Evolutionary conservation across 73 alveolate genomes (phyloP).

Genomic region (Paramecium sexaurelia): DNA sequence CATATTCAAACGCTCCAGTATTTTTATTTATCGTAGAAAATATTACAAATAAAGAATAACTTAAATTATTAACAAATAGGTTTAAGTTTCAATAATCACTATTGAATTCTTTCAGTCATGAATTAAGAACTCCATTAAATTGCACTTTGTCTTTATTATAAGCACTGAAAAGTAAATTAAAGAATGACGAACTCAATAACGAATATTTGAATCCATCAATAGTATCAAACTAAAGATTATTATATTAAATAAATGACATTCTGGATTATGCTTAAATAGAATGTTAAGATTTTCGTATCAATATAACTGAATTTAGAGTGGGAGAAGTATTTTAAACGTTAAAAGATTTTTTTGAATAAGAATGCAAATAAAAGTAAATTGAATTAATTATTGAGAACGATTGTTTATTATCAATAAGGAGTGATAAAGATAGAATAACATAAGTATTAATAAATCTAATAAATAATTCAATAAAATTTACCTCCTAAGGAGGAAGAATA

Average conservation of each 20-base stretch:
- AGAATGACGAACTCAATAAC: not conserved
- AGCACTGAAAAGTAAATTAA: not conserved
- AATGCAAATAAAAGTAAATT: not conserved
- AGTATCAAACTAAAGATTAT: not conserved
- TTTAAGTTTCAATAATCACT: not conserved
- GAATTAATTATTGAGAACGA: not conserved
- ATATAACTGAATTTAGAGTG: not conserved
- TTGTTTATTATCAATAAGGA: not conserved
- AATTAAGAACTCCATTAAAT: conserved; percentile 53
- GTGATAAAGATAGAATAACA: not conserved
- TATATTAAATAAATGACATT: not conserved
- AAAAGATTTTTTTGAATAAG: not conserved
- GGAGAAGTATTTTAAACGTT: not conserved
- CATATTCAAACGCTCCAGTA: not conserved
- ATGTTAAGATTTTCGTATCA: not conserved
- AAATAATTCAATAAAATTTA: not conserved
- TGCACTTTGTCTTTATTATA: conserved; percentile 20
- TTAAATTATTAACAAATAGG: not conserved
- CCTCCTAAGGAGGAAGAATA: not conserved
- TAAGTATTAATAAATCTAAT: not conserved
- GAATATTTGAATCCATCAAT: not conserved
- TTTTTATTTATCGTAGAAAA: not conserved
- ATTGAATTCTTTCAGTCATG: conserved; percentile 19
- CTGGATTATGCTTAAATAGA: not conserved
- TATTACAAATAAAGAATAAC: not conserved